These are phyloP conservation scores for Termitomyces sp. DNA, from an alignment of 768 basidiomycete genomes.

Conservation along the genomic window DNA sequence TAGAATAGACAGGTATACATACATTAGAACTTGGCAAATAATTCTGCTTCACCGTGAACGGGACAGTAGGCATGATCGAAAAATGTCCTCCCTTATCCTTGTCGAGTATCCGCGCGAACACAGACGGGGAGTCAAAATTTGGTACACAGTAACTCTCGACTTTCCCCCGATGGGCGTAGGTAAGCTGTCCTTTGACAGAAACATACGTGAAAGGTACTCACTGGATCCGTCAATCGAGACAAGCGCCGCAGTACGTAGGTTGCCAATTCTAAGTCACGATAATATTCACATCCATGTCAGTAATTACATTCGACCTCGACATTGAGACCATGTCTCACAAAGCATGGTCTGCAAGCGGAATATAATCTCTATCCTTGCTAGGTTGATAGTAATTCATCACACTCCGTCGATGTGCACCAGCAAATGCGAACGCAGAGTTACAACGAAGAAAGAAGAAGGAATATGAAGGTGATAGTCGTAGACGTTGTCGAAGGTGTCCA, in stretches of 20 bases:
- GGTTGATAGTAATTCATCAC: slow-evolving; percentile 56
- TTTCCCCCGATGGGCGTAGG: slow-evolving; percentile 21
- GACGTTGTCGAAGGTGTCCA: not conserved
- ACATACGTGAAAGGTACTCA: slow-evolving; percentile 27
- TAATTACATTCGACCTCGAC: not conserved
- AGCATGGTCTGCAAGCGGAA: slow-evolving; percentile 77
- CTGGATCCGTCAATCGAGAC: slow-evolving; percentile 82
- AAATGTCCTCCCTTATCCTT: slow-evolving; percentile 94
- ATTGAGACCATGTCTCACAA: slow-evolving; percentile 42
- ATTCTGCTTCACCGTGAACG: slow-evolving; percentile 76
- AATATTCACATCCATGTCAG: too few species aligned
- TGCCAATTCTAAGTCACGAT: slow-evolving; percentile 60
- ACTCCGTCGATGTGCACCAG: not conserved
- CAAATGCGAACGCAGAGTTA: not conserved
- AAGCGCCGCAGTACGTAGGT: slow-evolving; percentile 79
- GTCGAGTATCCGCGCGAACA: slow-evolving; percentile 88
- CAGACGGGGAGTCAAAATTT: slow-evolving; percentile 89
- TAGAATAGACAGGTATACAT: slow-evolving; percentile 14
- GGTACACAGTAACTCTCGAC: slow-evolving; percentile 94
- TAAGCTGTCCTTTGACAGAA: not conserved
- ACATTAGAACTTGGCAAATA: slow-evolving; percentile 84
- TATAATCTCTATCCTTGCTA: slow-evolving; percentile 57
- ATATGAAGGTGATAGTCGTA: not conserved
- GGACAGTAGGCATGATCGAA: slow-evolving; percentile 71
- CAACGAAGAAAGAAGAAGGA: not conserved